Base-by-base conservation (phyloP, 345 rosid genomes). In the Gossypium rotundifolium region DNA sequence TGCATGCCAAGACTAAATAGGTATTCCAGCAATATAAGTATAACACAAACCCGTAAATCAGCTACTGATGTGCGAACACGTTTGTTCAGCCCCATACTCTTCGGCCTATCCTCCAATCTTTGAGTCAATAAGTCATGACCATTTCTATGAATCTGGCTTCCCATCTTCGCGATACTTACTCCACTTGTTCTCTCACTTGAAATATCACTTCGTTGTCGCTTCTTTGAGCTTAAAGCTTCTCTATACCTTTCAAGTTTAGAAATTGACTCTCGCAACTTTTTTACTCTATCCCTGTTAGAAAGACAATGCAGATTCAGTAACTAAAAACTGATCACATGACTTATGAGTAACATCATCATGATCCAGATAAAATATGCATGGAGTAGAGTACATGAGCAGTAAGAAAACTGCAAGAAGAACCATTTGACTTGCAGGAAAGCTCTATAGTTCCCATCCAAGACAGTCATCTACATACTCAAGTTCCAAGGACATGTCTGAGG, bases 31-130 rank as follows among this genome's bases (percentile, higher is more conserved):
- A 84, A 29, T 46, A 58, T 77, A 59, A 71, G 45, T 57, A 62
- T 81, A 74, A 75, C 65, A 90, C 94, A 84, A 84, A 92, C 98
- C 99, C 86, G 90, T 81, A 86, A 75, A 83, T 91, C 98, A 61
- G 84, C 88, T 49, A 84, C 80, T 63, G 92, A 65, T 45, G 70
- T 66, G 53, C 94, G 93, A 80, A 81, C 84, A 76, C 96, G 97
- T 81, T 93, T 95, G 77, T 88, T 87, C 79, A 86, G 81, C 75
- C 93, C 97, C 88, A 75, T 78, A 82, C 74, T 84, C 83, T 91
- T 95, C 33, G 89, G 79, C 77, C 88, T 91, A 75, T 95, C 91
- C 79, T 93, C 97, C 64, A 81, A 75, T 79, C 91, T 91, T 78
- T 87, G 97, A 76, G 76, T 81, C 81, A 85, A 79, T 74, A 75